Evolutionary conservation across 164 flowering plant species (phyloP).

Genomic region (Protea cynaroides): DNA sequence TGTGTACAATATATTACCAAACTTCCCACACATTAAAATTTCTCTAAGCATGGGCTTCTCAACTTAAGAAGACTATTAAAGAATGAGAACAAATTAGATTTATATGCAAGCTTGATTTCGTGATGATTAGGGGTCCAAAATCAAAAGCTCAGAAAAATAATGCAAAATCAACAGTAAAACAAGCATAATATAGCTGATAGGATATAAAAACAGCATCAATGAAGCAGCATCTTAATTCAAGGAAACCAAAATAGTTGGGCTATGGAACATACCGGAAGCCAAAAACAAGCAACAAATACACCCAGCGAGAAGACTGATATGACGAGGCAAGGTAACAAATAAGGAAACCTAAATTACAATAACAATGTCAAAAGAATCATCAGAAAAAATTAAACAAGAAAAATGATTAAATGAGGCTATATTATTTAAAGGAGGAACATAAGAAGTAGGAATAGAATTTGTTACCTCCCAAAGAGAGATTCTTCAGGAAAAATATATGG

Average conservation of each 20-base stretch:
- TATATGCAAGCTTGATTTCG: too few relatives aligned
- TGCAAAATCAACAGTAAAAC: too few relatives aligned
- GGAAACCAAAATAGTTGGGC: not conserved
- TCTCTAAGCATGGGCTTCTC: too few relatives aligned
- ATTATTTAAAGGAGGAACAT: not conserved
- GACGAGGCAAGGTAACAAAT: slow-evolving; percentile 53
- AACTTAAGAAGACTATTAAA: too few relatives aligned
- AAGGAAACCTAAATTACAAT: slow-evolving; percentile 50
- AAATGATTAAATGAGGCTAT: too few relatives aligned
- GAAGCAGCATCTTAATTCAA: not conserved
- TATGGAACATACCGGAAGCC: slow-evolving; percentile 48
- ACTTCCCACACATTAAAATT: too few relatives aligned
- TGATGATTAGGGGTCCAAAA: too few relatives aligned
- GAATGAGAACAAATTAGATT: too few relatives aligned
- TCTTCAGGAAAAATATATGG: slow-evolving; percentile 40
- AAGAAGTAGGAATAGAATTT: not conserved
- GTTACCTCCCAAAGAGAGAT: slow-evolving; percentile 52
- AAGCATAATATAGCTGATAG: too few relatives aligned
- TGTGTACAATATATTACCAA: too few relatives aligned
- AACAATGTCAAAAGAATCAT: not conserved
- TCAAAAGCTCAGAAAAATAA: too few relatives aligned
- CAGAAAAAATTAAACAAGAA: not conserved
- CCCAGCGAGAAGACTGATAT: slow-evolving; percentile 38
- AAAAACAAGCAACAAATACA: slow-evolving; percentile 27
- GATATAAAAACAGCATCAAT: too few relatives aligned